Percentiles rank a stretch among this genome's conserved stretches.
These are phyloP conservation scores for Biscutella laevigata DNA, from an alignment of 441 rosid species.

Conservation along the genomic window DNA sequence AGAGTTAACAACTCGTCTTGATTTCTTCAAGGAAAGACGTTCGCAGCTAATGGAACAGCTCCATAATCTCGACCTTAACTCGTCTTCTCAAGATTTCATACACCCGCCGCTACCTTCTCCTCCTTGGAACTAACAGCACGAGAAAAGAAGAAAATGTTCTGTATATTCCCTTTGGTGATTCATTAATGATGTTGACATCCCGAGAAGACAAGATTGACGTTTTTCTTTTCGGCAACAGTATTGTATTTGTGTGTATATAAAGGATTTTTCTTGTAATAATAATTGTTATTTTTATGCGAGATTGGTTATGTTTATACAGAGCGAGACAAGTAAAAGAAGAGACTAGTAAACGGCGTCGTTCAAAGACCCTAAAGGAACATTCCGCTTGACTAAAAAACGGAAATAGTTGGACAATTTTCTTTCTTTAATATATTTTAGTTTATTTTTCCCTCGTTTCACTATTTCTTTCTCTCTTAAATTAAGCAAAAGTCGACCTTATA, in stretches of 20 bases:
- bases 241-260: constrained; percentile 24
- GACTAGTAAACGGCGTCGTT: constrained; percentile 9
- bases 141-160: constrained; percentile 2
- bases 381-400: not conserved
- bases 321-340: no score
- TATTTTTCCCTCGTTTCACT: not conserved
- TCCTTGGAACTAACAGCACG: constrained; percentile 56
- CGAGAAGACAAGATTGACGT: constrained; percentile 14
- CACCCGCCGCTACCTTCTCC: constrained; percentile 82
- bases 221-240: constrained; percentile 19
- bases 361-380: not conserved
- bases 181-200: constrained; percentile 15
- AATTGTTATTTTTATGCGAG: not conserved
- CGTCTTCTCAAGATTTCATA: constrained; percentile 68
- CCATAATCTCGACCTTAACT: constrained; percentile 75
- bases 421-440: not conserved
- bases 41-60: constrained; percentile 95
- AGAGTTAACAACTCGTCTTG: constrained; percentile 84
- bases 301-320: constrained; percentile 12
- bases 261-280: constrained; percentile 4
- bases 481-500: constrained; percentile 18
- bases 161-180: constrained; percentile 16
- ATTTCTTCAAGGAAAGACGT: constrained; percentile 94
- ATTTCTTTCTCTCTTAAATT: not conserved
- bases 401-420: constrained; percentile 28